Evolutionary conservation across 208 protist genomes (phyloP), one percentile per base, ranked within the genome.

Genomic region (Herpetomonas samuelpessoai): DNA sequence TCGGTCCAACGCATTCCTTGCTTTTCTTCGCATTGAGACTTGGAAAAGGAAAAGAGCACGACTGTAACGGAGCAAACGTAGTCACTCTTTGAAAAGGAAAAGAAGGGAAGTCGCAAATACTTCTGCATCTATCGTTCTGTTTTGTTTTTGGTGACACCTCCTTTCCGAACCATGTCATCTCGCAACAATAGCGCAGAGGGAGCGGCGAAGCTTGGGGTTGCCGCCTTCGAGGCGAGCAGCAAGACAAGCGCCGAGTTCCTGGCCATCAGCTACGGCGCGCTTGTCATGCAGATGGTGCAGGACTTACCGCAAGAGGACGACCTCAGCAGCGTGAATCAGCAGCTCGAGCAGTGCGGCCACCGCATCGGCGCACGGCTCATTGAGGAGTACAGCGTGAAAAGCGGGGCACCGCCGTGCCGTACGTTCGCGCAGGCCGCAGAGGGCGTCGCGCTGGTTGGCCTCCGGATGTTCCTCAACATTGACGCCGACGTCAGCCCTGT

Each of bases 381-480:
- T 54, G 98, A 99, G 63, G 98, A 99, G 66, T 98, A 98, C 68
- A 81, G 98, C 48, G 92, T 97, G 0, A 84, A 93, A 55, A 91
- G 89, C 27, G 86, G 72, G 16, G 77, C 54, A 9, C 76, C 80
- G 49, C 71, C 81, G 49, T 98, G 97, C 71, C 60, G 62, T 19
- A 91, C 88, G 46, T 98, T 99, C 72, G 68, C 66, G 39, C 97
- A 99, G 59, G 97, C 97, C 6, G 94, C 95, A 9, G 95, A 99
- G 24, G 82, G 86, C 26, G 97, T 98, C 21, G 86, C 96, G 18
- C 96, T 98, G 46, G 91, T 97, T 53, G 87, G 91, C 0, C 95
- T 99, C 57, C 95, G 96, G 57, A 98, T 99, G 97, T 99, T 99
- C 67, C 79, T 99, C 10, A 95, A 95, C 59, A 70, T 99, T 25